Evolutionary conservation across 1,284 basidiomycete genomes (phyloP).

Genomic region (Melampsora abietis-canadensis): DNA sequence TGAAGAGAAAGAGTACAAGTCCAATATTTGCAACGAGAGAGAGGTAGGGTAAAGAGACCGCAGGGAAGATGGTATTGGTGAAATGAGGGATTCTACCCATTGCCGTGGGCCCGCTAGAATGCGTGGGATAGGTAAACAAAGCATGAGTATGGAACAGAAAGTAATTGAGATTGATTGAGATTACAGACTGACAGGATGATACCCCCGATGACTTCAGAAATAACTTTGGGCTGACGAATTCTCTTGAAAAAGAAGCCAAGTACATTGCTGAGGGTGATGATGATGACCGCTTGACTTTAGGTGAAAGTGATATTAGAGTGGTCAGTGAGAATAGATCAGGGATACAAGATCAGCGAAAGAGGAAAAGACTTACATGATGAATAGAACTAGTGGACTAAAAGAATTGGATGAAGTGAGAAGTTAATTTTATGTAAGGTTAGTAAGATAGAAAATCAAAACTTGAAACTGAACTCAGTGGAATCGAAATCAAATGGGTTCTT

Average conservation of each 20-base stretch:
- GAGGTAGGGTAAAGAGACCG: conserved; percentile 69
- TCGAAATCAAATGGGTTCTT: conserved; percentile 42
- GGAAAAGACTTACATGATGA: conserved; percentile 37
- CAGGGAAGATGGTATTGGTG: conserved; percentile 75
- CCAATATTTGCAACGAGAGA: conserved; percentile 81
- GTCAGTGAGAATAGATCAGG: not conserved
- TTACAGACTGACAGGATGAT: conserved; percentile 60
- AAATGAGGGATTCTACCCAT: conserved; percentile 69
- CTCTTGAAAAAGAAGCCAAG: conserved; percentile 64
- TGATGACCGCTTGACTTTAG: conserved; percentile 59
- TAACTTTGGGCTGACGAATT: conserved; percentile 78
- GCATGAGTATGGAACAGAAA: not conserved
- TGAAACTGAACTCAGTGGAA: conserved; percentile 25
- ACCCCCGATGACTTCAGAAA: conserved; percentile 81
- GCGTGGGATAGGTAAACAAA: not conserved
- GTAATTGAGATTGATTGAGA: not conserved
- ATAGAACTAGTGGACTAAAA: conserved; percentile 29
- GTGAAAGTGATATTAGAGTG: not conserved
- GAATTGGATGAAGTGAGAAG: not conserved
- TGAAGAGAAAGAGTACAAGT: conserved; percentile 60
- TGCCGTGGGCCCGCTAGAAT: conserved; percentile 31
- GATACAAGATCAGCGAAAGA: not conserved
- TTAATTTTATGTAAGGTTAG: not conserved
- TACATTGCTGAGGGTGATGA: conserved; percentile 70
- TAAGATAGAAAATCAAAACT: not conserved